Evolutionary conservation across 2,329 filamentous ascomycete species (phyloP).

Genomic region (Alternaria sp.): DNA sequence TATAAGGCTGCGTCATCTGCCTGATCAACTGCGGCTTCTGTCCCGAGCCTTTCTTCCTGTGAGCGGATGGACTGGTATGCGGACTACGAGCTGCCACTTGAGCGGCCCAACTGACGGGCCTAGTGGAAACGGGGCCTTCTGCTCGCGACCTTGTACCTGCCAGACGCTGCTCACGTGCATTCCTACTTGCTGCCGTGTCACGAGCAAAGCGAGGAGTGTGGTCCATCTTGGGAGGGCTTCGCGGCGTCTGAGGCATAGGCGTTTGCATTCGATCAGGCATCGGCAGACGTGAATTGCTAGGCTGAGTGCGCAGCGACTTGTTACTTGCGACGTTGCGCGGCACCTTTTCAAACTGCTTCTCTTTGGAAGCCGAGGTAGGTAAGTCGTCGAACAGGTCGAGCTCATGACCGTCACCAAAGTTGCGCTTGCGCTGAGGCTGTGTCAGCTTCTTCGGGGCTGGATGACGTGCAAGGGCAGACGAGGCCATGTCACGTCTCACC

Average conservation of each 20-base stretch:
- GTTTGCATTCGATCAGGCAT: constrained; percentile 57
- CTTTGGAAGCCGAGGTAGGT: constrained; percentile 82
- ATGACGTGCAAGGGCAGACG: constrained; percentile 60
- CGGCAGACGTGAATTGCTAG: constrained; percentile 56
- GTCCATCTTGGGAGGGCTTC: constrained; percentile 61
- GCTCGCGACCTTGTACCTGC: constrained; percentile 55
- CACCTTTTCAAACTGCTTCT: constrained; percentile 84
- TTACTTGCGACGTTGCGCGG: constrained; percentile 75
- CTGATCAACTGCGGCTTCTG: constrained; percentile 90
- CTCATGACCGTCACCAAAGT: constrained; percentile 90
- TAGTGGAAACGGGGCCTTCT: constrained; percentile 60
- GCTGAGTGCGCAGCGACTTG: constrained; percentile 65
- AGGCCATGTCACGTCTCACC: constrained; percentile 56
- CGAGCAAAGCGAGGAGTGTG: constrained; percentile 70
- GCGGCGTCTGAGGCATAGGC: constrained; percentile 63
- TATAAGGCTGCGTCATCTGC: constrained; percentile 78
- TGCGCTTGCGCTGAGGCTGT: constrained; percentile 41
- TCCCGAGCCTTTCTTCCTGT: constrained; percentile 60
- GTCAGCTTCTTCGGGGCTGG: constrained; percentile 63
- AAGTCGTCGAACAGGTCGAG: constrained; percentile 94
- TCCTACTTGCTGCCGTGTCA: constrained; percentile 72
- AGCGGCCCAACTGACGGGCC: constrained; percentile 68
- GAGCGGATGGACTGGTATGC: constrained; percentile 59
- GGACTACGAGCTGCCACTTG: constrained; percentile 62
- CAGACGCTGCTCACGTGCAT: constrained; percentile 69